A percentile compares a stretch with the other conserved stretches of the same genome.
phyloP scores from a whole-genome alignment of 75 land plant species.

The Sequoia sempervirens region DNA sequence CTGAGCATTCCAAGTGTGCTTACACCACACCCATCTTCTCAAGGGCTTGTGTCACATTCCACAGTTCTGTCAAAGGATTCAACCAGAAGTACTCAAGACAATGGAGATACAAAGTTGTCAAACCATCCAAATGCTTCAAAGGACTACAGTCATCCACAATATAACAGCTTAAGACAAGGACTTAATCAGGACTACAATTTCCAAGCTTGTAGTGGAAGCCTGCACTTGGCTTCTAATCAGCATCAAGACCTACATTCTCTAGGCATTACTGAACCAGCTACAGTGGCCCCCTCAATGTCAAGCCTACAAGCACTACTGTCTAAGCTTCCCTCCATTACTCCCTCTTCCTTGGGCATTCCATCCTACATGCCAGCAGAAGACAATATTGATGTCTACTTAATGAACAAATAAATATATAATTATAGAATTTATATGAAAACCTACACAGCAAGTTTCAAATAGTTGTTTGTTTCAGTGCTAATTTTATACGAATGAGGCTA shows the following conservation, averaged over 20 bases:
- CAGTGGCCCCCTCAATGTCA: conserved; percentile 61
- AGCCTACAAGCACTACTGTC: conserved; percentile 76
- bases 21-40: conserved; percentile 44
- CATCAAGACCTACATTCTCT: neutral
- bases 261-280: neutral
- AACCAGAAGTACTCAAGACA: too few relatives aligned
- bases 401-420: neutral
- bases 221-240: neutral
- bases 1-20: conserved; percentile 59
- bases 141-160: neutral
- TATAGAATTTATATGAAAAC: too few relatives aligned
- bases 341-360: conserved; percentile 4
- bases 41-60: neutral
- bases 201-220: neutral
- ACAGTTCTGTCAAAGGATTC: conserved; percentile 12
- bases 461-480: too few relatives aligned
- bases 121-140: neutral
- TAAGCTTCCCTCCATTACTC: conserved; percentile 61
- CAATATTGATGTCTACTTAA: neutral
- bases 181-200: neutral
- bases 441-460: too few relatives aligned
- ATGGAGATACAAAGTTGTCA: neutral
- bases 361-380: neutral
- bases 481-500: too few relatives aligned
- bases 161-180: neutral